Evolutionary conservation across 1,139 yeast species (phyloP).

Genomic region (Casaregolazyma suthepensis): DNA sequence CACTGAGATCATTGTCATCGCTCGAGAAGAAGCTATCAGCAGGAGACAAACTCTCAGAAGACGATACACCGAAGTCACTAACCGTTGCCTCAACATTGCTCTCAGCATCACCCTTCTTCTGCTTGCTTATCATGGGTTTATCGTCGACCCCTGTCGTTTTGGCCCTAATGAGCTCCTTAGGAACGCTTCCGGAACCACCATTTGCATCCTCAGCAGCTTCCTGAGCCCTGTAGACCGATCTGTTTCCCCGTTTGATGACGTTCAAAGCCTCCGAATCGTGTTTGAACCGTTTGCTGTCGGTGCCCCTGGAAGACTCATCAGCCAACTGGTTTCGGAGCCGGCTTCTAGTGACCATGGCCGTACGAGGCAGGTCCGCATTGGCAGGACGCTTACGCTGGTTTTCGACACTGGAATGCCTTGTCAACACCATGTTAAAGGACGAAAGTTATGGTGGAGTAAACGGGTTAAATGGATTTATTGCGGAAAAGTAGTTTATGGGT

Average conservation of each 20-base stretch:
- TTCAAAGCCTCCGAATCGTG: not conserved
- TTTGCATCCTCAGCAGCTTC: not conserved
- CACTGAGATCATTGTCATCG: conserved; percentile 6
- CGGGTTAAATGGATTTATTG: not conserved
- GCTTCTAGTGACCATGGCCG: conserved; percentile 2
- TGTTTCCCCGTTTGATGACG: not conserved
- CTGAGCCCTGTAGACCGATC: not conserved
- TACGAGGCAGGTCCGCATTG: not conserved
- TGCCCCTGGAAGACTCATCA: not conserved
- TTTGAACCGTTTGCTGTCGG: not conserved
- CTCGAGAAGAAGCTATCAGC: not conserved
- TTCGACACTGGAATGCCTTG: conserved; percentile 5
- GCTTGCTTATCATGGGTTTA: not conserved
- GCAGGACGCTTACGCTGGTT: conserved; percentile 5
- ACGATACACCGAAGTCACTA: not conserved
- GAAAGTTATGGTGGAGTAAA: not conserved
- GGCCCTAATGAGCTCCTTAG: not conserved
- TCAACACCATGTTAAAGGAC: conserved; percentile 1
- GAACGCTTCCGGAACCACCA: not conserved
- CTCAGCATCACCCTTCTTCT: not conserved
- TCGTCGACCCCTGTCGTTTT: not conserved
- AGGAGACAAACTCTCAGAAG: not conserved
- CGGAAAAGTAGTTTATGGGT: conserved; percentile 1
- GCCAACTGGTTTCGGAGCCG: not conserved
- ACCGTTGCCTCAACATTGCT: not conserved